A percentile compares a stretch with the other conserved stretches of the same genome.
Evolutionary conservation across 2,329 filamentous ascomycete genomes (phyloP).

Genomic region (Fonsecaea pedrosoi): DNA sequence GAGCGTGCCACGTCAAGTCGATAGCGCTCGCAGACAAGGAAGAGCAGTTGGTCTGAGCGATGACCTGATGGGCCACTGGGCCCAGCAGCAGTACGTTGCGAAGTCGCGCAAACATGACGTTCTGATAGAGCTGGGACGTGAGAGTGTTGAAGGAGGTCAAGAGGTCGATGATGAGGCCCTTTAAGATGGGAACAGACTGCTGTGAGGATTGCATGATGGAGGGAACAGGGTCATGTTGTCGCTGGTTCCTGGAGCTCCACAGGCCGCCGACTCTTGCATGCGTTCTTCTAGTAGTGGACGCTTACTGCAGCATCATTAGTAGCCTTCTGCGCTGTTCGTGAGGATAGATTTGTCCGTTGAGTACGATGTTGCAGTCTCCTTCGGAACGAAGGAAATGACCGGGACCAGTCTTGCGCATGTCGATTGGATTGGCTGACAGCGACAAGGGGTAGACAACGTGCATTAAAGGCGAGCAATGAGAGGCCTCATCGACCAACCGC

Average conservation of each 20-base stretch:
- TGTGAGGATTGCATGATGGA: constrained; percentile 17
- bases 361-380: background rate
- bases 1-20: constrained; percentile 65
- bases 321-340: background rate
- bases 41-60: constrained; percentile 20
- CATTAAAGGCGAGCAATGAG: constrained; percentile 1
- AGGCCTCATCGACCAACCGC: background rate
- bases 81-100: constrained; percentile 18
- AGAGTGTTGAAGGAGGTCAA: constrained; percentile 24
- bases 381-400: background rate
- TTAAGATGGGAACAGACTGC: constrained; percentile 1
- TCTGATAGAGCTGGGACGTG: constrained; percentile 17
- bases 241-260: background rate
- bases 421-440: background rate
- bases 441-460: background rate
- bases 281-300: background rate
- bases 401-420: background rate
- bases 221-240: constrained; percentile 5
- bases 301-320: constrained; percentile 1
- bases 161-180: constrained; percentile 18
- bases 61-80: constrained; percentile 9
- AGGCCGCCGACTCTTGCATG: background rate
- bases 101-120: constrained; percentile 24
- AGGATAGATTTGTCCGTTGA: background rate
- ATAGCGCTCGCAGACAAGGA: constrained; percentile 26